Evolutionary conservation across 2,329 filamentous ascomycete genomes (phyloP), one percentile per base, ranked within the genome.

Genomic region (Penicillium nordicum): DNA sequence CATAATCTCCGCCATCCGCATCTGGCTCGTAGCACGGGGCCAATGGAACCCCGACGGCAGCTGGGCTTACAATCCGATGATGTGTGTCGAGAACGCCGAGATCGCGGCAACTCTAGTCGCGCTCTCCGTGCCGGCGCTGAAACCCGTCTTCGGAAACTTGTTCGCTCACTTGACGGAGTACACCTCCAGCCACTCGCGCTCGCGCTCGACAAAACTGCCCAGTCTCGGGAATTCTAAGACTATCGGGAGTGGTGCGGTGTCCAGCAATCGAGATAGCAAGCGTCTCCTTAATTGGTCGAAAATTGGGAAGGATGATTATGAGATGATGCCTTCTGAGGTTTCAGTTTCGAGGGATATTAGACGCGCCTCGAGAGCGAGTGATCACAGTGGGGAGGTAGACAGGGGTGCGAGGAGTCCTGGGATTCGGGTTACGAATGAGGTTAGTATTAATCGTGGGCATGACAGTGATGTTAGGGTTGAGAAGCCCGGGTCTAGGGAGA

Each of bases 41-140:
- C 78, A 81, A 54, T 69, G 67, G 77, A 69, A 77, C 29, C 54
- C 69, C 2, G 80, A 82, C 61, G 69, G 71, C 67, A 80, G 79
- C 16, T 82, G 80, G 80, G 71, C 72, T 25, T 82, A 82, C 62
- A 76, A 80, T 50, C 77, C 79, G 0, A 76, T 82, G 70, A 67
- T 82, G 4, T 77, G 70, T 3, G 74, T 82, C 4, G 80, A 82
- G 64, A 77, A 77, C 3, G 75, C 80, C 1, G 80, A 82, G 40
- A 78, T 82, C 21, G 79, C 79, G 4, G 73, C 75, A 1, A 82
- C 80, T 0, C 63, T 82, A 25, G 76, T 82, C 38, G 79, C 80
- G 1, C 72, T 82, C 1, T 82, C 80, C 0, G 71, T 82, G 0
- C 80, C 80, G 0, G 80, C 78, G 3, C 67, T 80, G 45, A 81